Conservation (phyloP, 2,329 filamentous ascomycete species). For the Lecanicillium sp. region DNA sequence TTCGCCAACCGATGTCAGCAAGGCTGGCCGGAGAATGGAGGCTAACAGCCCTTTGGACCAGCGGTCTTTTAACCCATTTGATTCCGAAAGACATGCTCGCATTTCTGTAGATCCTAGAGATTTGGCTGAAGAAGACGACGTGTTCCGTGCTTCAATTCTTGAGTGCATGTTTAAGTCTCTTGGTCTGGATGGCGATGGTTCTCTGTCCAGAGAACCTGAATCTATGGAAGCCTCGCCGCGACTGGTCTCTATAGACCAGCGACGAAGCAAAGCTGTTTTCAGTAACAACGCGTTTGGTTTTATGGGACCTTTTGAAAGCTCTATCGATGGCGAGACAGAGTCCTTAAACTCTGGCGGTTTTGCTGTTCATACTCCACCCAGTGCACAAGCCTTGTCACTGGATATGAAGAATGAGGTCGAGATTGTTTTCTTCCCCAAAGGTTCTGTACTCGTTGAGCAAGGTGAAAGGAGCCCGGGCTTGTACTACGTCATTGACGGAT, state of each 20-base stretch:
- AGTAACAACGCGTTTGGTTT: conserved; percentile 72
- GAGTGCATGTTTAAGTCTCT: conserved; percentile 96
- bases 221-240: conserved; percentile 82
- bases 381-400: conserved; percentile 57
- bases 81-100: conserved; percentile 39
- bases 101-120: conserved; percentile 62
- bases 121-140: conserved; percentile 74
- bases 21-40: conserved; percentile 18
- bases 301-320: conserved; percentile 72
- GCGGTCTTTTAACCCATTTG: conserved; percentile 47
- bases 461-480: conserved; percentile 93
- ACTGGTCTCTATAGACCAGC: conserved; percentile 75
- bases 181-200: conserved; percentile 64
- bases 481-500: conserved; percentile 97
- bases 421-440: conserved; percentile 95
- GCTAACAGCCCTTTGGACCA: conserved; percentile 38
- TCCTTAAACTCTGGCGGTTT: conserved; percentile 68
- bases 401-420: conserved; percentile 90
- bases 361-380: conserved; percentile 52
- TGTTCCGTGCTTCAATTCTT: conserved; percentile 83
- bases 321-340: conserved; percentile 75
- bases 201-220: conserved; percentile 55
- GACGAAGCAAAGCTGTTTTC: conserved; percentile 70
- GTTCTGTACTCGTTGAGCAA: conserved; percentile 89
- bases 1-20: conserved; percentile 12